A percentile compares a stretch with the other conserved stretches of the same genome.
Evolutionary conservation across 2,329 filamentous ascomycete genomes (phyloP).

Genomic region (Fusarium robinianum): DNA sequence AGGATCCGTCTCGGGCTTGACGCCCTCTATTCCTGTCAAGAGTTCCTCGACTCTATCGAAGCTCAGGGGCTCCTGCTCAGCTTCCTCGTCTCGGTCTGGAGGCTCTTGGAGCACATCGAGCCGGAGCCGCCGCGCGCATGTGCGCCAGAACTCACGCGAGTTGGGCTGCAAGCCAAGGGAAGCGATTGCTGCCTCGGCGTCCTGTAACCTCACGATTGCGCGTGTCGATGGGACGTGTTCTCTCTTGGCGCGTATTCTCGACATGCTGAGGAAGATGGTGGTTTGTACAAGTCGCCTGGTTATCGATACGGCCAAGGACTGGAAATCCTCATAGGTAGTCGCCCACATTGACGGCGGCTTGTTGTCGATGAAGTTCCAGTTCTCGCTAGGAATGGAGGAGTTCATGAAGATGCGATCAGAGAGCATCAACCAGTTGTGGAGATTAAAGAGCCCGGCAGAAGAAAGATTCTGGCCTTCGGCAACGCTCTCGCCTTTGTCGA

Average conservation of each 20-base stretch:
- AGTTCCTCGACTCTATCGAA: conserved; percentile 26
- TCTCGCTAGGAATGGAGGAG: conserved; percentile 60
- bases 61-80: conserved; percentile 24
- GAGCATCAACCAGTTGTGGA: conserved; percentile 65
- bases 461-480: conserved; percentile 42
- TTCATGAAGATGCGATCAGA: conserved; percentile 79
- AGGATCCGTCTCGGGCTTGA: conserved; percentile 9
- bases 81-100: conserved; percentile 26
- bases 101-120: conserved; percentile 52
- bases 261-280: conserved; percentile 70
- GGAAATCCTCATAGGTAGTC: conserved; percentile 77
- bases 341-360: conserved; percentile 71
- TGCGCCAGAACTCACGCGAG: conserved; percentile 51
- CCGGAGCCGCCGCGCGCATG: conserved; percentile 53
- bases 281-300: conserved; percentile 73
- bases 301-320: conserved; percentile 67
- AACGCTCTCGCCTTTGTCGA: conserved; percentile 34
- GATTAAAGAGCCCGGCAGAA: conserved; percentile 61
- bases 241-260: conserved; percentile 62
- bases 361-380: conserved; percentile 68
- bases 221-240: conserved; percentile 37
- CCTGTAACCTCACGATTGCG: conserved; percentile 46
- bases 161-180: conserved; percentile 51
- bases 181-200: conserved; percentile 55
- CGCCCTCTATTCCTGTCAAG: conserved; percentile 16